phyloP scores from a whole-genome alignment of 345 rosid genomes.

The Gossypium stocksii region DNA sequence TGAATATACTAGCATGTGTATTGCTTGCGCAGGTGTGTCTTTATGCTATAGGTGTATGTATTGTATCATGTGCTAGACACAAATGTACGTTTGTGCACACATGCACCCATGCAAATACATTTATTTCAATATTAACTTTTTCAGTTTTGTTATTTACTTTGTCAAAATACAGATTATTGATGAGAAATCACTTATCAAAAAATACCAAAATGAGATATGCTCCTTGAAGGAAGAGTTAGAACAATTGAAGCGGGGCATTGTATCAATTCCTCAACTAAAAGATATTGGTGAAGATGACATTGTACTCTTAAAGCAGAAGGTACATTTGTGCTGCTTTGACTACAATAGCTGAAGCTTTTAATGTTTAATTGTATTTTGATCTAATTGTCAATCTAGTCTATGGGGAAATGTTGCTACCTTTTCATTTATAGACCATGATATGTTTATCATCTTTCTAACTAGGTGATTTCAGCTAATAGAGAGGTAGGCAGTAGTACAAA shows the following conservation, averaged over 20 bases:
- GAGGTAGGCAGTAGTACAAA: not conserved
- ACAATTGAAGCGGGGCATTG: constrained; percentile 77
- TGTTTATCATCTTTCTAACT: not conserved
- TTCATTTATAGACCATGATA: not conserved
- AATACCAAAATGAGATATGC: constrained; percentile 92
- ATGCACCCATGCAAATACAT: not conserved
- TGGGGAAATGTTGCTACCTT: not conserved
- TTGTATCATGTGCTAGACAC: not conserved
- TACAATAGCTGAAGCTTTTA: not conserved
- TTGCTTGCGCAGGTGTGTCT: not conserved
- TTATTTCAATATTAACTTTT: constrained; percentile 4
- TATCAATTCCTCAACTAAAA: constrained; percentile 61
- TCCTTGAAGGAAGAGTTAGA: constrained; percentile 90
- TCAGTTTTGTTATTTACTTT: constrained; percentile 19
- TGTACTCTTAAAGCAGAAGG: constrained; percentile 87
- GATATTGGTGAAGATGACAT: constrained; percentile 72
- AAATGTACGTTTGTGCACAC: not conserved
- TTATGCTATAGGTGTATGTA: not conserved
- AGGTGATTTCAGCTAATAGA: not conserved
- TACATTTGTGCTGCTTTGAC: constrained; percentile 21
- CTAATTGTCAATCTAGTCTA: constrained; percentile 4
- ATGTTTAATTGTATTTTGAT: constrained; percentile 8
- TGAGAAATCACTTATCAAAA: constrained; percentile 96
- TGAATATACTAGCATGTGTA: not conserved
- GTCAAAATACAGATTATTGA: constrained; percentile 71